Base-by-base conservation (phyloP, 768 basidiomycete species). In the Crepidotus variabilis region DNA sequence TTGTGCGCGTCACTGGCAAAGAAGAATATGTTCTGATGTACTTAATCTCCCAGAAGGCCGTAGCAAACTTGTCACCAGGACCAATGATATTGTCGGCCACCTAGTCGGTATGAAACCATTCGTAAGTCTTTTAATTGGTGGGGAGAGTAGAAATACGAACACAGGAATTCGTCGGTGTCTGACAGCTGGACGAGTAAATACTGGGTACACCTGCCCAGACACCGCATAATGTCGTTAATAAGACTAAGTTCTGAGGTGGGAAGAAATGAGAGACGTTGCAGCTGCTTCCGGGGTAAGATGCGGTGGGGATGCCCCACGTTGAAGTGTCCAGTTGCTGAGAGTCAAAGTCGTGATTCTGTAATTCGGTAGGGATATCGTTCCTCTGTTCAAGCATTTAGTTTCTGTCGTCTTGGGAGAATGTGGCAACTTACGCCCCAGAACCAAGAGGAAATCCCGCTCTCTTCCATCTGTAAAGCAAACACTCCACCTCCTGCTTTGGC, bases 401-500 rank as follows among this genome's bases (percentile, higher is more conserved):
- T 49, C 11, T 23, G 20, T 20, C 16, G n/a, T 20, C 16, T 33
- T 13, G 22, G 23, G 51, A 23, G 35, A 53, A 20, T 43, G 47
- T 14, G 13, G 34, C 32, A 9, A 71, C 75, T 54, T 63, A 78
- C 77, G 57, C 74, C 73, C 71, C 74, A 78, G 62, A 75, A 78
- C 77, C 76, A 78, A 35, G 74, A 65, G 60, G 65, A 72, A 14
- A 69, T 63, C 55, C 77, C 78, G 33, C 73, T 61, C 21, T 70
- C 70, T 43, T 87, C 88, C 61, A 90, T 82, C 65, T 91, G 88
- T 2, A 86, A 78, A 5, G 89, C 88, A 60, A 78, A 94, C 11
- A 89, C 82, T 13, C 92, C 92, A 22, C 92, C 92, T 16, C 86
- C 86, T 8, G 79, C 79, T 11, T 71, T 69, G 5, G 86, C 83